Evolutionary conservation across 495 filamentous ascomycete species (phyloP), one percentile per base, ranked within the genome.

Genomic region (Penicillium robsamsonii): DNA sequence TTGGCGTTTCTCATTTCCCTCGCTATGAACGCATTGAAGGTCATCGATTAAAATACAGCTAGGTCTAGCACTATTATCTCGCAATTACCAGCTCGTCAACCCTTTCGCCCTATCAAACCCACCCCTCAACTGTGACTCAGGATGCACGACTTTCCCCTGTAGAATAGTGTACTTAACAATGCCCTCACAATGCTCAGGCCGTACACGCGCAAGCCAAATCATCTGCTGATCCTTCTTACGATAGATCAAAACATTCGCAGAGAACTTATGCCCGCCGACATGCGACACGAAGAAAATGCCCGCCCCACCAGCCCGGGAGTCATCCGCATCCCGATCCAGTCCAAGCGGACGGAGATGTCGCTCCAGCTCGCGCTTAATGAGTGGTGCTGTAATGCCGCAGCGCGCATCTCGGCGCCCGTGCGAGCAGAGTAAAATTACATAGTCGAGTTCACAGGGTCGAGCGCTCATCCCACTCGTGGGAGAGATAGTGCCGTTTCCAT

Each of bases 201-300:
- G 70, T 0, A 97, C 84, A 27, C 92, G 79, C 17, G 92, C 94
- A 15, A 98, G 75, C 94, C 94, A 98, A 48, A 98, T 92, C 70
- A 91, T 93, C 76, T 96, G 92, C 70, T 62, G 70, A 56, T 86
- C 79, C 18, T 77, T 79, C 47, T 86, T 80, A 15, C 94, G 80
- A 67, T 98, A 97, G 0, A 98, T 69, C 71, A 98, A 81, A 50
- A 96, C 81, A 66, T 98, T 98, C 1, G 94, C 94, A 7, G 84
- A 82, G 68, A 91, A 97, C 72, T 96, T 95, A 67, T 98, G 94
- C 0, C 94, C 94, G 11, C 94, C 94, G 0, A 97, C 90, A 69
- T 98, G 94, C 55, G 85, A 91, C 49, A 97, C 90, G 65, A 96
- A 97, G 66, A 96, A 94, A 35, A 98, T 89, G 3, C 91, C 94